These are phyloP conservation scores for Mycena galericulata DNA, from an alignment of 768 basidiomycete genomes.

Conservation along the genomic window DNA sequence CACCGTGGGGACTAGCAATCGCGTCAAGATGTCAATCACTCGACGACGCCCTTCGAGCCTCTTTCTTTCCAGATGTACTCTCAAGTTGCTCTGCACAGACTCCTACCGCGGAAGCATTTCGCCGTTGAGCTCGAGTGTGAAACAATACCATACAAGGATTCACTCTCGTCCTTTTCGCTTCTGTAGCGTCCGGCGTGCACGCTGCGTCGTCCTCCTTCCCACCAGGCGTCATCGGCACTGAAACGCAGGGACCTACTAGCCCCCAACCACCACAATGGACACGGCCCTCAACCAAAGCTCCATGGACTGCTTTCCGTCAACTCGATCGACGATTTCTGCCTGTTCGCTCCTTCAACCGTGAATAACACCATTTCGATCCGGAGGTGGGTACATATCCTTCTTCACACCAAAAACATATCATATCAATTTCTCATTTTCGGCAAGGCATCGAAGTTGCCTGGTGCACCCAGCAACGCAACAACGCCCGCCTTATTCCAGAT, in stretches of 20 bases:
- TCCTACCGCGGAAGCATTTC: too few relatives aligned
- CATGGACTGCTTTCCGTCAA: conserved; percentile 25
- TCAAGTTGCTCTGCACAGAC: too few relatives aligned
- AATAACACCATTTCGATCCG: not conserved
- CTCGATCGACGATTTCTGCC: conserved; percentile 28
- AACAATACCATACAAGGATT: too few relatives aligned
- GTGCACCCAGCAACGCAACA: conserved; percentile 27
- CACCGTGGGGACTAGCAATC: too few relatives aligned
- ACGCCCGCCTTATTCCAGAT: conserved; percentile 27
- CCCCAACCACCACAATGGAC: conserved; percentile 18
- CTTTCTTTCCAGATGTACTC: too few relatives aligned
- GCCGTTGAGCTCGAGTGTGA: too few relatives aligned
- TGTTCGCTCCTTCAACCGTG: conserved; percentile 25
- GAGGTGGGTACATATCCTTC: conserved; percentile 9
- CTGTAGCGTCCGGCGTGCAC: not conserved
- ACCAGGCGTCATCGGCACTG: conserved; percentile 22
- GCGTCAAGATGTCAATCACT: too few relatives aligned
- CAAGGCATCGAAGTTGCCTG: conserved; percentile 23
- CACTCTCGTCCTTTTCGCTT: conserved; percentile 11
- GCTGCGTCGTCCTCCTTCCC: conserved; percentile 20
- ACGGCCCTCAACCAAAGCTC: conserved; percentile 22
- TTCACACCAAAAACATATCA: not conserved
- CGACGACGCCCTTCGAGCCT: too few relatives aligned
- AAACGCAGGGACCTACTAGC: conserved; percentile 22
- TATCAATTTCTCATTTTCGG: not conserved